Base-by-base conservation (phyloP, 805 yeast species). In the Cyberlindnera americana region DNA sequence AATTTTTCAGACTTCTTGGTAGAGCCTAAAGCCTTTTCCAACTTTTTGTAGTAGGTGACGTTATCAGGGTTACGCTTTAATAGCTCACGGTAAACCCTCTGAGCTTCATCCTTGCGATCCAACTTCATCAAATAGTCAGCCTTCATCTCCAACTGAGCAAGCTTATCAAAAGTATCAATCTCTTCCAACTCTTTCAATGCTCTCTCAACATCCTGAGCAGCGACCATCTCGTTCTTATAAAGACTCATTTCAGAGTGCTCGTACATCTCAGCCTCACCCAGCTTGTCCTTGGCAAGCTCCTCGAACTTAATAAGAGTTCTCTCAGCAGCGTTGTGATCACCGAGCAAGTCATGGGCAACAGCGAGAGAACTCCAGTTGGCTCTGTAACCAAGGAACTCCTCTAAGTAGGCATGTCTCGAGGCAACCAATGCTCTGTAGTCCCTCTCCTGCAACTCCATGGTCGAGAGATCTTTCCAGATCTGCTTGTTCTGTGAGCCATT, bases 331-430 rank as follows among this genome's bases (percentile, higher is more conserved):
- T 66, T 68, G 54, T 70, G 74, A 54, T 89, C 86, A 19, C 75
- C 73, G 58, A 76, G 77, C 57, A 90, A 68, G 60, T 85, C 86
- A 57, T 83, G 87, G 1, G 97, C 95, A 30, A 88, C 72, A 1
- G 95, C 96, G 37, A 84, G 70, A 0, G 83, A 81, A 2, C 95
- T 84, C 96, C 96, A 90, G 57, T 87, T 85, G 46, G 91, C 89
- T 48, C 96, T 75, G 58, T 78, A 85, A 0, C 95, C 95, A 10
- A 93, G 79, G 51, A 75, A 81, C 19, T 75, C 72, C 52, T 83
- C 85, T 61, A 93, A 71, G 53, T 78, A 80, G 27, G 71, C 69
- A 44, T 76, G 78, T 52, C 97, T 75, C 2, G 91, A 74, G 10
- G 65, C 74, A 5, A 76, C 70, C 46, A 83, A 70, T 18, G 71